phyloP scores from a whole-genome alignment of 2,329 filamentous ascomycete genomes.

The Trichoderma simmonsii region DNA sequence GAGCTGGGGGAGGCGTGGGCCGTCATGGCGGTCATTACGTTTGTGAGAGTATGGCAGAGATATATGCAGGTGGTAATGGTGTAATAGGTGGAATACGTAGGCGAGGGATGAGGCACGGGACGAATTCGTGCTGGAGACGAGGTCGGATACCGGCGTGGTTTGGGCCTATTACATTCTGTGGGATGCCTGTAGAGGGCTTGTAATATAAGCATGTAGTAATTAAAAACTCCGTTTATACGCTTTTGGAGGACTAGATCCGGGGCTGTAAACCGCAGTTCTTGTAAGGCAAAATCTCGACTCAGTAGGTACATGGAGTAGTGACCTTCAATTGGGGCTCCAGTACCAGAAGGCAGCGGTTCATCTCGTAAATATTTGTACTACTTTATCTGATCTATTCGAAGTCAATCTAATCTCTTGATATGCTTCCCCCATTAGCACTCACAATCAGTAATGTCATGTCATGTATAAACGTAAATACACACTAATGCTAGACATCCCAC shows the following conservation, averaged over 20 bases:
- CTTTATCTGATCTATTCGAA: neutral
- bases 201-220: neutral
- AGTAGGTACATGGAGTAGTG: neutral
- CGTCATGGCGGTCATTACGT: slow-evolving; percentile 41
- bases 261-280: neutral
- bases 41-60: slow-evolving; percentile 20
- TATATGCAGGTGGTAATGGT: slow-evolving; percentile 8
- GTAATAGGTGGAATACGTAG: neutral
- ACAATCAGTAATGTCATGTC: neutral
- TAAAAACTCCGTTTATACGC: neutral
- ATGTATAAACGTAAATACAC: neutral
- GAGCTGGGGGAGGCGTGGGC: slow-evolving; percentile 42
- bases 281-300: neutral
- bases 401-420: neutral
- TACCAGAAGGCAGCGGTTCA: neutral
- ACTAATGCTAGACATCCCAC: neutral
- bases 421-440: neutral
- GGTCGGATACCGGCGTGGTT: neutral
- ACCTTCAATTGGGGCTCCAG: neutral
- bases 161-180: neutral
- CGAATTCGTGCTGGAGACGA: neutral
- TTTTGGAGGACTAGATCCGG: neutral
- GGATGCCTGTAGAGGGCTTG: neutral
- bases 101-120: neutral
- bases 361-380: neutral